Conservation (phyloP, 345 rosid genomes). For the Gossypium bickii region DNA sequence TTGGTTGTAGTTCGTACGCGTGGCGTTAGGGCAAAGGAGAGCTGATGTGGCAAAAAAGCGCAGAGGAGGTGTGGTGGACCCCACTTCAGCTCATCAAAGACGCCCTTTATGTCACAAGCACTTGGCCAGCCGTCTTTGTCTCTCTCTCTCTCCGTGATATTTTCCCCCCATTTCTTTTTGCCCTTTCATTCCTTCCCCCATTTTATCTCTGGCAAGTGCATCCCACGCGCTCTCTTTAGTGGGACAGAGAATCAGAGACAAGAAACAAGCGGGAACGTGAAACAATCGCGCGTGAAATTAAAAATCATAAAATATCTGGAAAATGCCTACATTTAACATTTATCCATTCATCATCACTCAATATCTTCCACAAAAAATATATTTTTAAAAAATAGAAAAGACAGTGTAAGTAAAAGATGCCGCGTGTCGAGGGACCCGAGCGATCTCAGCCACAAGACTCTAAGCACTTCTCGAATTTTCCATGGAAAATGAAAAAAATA, state of each 20-base stretch:
- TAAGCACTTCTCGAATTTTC: constrained; percentile 48
- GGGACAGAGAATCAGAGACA: neutral
- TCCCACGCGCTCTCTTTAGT: neutral
- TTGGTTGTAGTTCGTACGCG: neutral
- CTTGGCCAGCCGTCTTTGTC: constrained; percentile 26
- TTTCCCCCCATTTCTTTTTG: neutral
- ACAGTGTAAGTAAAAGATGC: constrained; percentile 7
- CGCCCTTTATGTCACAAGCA: constrained; percentile 4
- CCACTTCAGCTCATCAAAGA: constrained; percentile 8
- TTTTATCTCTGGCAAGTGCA: rapidly evolving
- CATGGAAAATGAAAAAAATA: constrained; percentile 1
- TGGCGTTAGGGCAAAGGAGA: constrained; percentile 15
- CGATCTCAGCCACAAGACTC: constrained; percentile 54
- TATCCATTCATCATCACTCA: constrained; percentile 12
- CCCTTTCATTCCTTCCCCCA: neutral
- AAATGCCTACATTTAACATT: neutral
- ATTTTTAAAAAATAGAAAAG: neutral
- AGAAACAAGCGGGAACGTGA: neutral
- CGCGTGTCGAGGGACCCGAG: constrained; percentile 29
- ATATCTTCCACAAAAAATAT: constrained; percentile 23
- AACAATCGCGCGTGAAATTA: neutral
- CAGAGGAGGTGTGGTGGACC: constrained; percentile 16
- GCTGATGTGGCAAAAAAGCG: constrained; percentile 33
- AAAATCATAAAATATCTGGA: constrained; percentile 12
- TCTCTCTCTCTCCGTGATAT: neutral